These are phyloP conservation scores for Chenopodium album DNA, from an alignment of 148 eudicot genomes.

Conservation along the genomic window DNA sequence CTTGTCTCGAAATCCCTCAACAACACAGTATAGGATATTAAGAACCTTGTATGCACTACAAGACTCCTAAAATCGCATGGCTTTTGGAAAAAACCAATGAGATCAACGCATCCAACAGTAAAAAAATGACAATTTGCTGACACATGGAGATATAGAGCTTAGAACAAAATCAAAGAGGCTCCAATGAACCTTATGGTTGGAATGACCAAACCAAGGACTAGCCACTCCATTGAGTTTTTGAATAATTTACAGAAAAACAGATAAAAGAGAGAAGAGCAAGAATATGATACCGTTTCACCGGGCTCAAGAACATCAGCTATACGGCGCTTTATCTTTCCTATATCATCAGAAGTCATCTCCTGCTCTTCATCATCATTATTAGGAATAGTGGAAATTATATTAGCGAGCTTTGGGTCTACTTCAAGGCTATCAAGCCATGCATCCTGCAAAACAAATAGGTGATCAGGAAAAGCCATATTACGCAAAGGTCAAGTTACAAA, in stretches of 20 bases:
- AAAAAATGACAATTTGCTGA: neutral
- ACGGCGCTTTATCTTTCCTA: constrained; percentile 79
- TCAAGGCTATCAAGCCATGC: constrained; percentile 96
- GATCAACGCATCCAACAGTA: neutral
- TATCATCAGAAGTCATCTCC: constrained; percentile 58
- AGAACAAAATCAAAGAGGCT: neutral
- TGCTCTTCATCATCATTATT: constrained; percentile 43
- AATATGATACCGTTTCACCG: constrained; percentile 70
- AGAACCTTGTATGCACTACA: neutral
- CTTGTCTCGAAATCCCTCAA: neutral
- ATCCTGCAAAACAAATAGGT: constrained; percentile 49
- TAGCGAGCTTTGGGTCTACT: constrained; percentile 56
- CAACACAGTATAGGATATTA: neutral
- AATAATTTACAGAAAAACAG: neutral
- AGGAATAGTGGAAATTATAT: constrained; percentile 29
- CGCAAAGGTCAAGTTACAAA: constrained; percentile 1
- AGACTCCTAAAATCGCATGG: neutral
- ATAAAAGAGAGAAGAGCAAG: neutral
- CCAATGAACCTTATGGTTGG: neutral
- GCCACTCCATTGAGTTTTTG: neutral
- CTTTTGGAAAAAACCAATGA: neutral
- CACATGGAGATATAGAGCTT: neutral
- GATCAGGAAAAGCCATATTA: neutral
- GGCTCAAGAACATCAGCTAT: constrained; percentile 89
- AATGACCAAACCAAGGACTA: neutral